Evolutionary conservation across 2,329 filamentous ascomycete species (phyloP).

Genomic region (Trichoderma lentiforme): DNA sequence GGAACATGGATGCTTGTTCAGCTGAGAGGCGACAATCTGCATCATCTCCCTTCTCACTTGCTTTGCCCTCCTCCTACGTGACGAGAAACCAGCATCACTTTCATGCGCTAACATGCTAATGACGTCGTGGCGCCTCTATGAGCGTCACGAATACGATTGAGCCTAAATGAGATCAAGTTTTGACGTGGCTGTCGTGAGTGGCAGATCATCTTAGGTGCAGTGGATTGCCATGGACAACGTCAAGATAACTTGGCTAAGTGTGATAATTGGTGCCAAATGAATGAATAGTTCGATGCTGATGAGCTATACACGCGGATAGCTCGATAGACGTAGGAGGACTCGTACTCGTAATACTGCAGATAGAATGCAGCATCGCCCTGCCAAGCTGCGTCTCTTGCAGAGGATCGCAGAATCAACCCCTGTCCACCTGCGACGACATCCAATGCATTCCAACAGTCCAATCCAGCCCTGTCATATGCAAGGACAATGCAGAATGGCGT

Average conservation of each 20-base stretch:
- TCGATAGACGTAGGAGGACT: background rate
- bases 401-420: background rate
- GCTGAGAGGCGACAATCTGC: background rate
- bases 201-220: background rate
- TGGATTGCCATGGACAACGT: background rate
- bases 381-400: background rate
- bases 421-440: background rate
- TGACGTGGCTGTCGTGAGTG: background rate
- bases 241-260: background rate
- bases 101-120: background rate
- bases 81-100: background rate
- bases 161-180: background rate
- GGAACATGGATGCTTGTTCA: background rate
- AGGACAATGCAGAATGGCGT: background rate
- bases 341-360: background rate
- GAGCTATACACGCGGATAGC: background rate
- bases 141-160: background rate
- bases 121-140: background rate
- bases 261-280: background rate
- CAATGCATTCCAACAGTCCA: background rate
- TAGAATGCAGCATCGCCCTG: background rate
- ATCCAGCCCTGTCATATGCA: background rate
- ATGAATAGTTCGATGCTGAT: background rate
- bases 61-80: background rate
- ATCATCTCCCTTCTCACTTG: background rate